These are phyloP conservation scores for Catunica adiposa DNA, from an alignment of 2,329 filamentous ascomycete species.

Conservation along the genomic window DNA sequence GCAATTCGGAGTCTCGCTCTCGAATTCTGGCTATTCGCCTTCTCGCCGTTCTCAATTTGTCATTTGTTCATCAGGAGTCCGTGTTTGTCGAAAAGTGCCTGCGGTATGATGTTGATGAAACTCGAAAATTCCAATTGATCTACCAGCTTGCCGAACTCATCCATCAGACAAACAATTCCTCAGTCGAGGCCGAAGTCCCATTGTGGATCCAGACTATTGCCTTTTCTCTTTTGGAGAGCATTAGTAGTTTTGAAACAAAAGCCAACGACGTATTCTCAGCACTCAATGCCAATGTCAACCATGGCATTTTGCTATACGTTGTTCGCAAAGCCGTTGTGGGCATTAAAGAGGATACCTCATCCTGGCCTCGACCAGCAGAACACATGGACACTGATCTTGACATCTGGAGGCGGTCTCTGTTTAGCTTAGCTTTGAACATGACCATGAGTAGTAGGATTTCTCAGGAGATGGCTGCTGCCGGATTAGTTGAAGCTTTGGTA, in stretches of 20 bases:
- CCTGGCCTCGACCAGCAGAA: constrained; percentile 4
- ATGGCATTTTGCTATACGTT: constrained; percentile 85
- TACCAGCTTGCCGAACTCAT: constrained; percentile 88
- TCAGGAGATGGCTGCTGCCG: constrained; percentile 72
- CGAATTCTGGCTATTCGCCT: constrained; percentile 66
- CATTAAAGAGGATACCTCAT: constrained; percentile 41
- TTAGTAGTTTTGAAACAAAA: constrained; percentile 62
- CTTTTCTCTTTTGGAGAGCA: constrained; percentile 66
- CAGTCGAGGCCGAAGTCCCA: constrained; percentile 44
- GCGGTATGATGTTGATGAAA: constrained; percentile 76
- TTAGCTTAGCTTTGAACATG: constrained; percentile 72
- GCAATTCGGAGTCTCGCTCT: constrained; percentile 49
- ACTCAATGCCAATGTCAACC: constrained; percentile 90
- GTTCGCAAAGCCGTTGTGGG: constrained; percentile 79
- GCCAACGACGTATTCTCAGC: constrained; percentile 71
- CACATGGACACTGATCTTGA: constrained; percentile 37
- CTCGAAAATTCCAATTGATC: constrained; percentile 70
- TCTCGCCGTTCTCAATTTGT: constrained; percentile 76
- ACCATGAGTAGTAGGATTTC: constrained; percentile 32
- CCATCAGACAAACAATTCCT: constrained; percentile 57
- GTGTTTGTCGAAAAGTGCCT: constrained; percentile 77
- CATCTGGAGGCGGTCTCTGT: constrained; percentile 79
- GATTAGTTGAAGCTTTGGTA: constrained; percentile 75
- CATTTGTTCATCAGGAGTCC: constrained; percentile 70
- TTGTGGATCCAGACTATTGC: constrained; percentile 67